A percentile compares a stretch with the other conserved stretches of the same genome.
Conservation (phyloP, 495 filamentous ascomycete species). For the Tuber magnatum region DNA sequence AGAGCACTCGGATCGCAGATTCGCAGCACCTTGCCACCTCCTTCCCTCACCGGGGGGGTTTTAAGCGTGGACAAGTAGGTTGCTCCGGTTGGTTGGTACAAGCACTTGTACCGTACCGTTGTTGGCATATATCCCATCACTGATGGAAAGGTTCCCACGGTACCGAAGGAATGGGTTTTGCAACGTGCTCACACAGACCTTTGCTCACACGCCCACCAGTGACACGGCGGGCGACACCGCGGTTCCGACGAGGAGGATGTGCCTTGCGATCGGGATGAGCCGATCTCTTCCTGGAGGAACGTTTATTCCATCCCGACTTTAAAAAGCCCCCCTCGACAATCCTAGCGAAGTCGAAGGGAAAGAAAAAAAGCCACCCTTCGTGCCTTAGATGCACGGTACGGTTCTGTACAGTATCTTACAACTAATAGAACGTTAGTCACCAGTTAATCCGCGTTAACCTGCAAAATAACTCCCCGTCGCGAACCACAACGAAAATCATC, state of each 20-base stretch:
- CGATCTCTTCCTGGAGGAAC: neutral
- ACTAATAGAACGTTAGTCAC: too few species aligned
- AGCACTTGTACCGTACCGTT: too few species aligned
- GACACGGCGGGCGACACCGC: too few species aligned
- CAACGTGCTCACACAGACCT: neutral
- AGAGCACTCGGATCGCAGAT: neutral
- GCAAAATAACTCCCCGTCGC: too few species aligned
- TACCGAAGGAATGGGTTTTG: neutral
- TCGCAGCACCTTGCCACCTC: neutral
- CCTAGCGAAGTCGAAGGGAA: neutral
- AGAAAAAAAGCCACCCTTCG: too few species aligned
- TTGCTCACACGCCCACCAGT: neutral
- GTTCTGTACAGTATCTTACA: too few species aligned
- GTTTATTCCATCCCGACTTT: neutral
- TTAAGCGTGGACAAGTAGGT: neutral
- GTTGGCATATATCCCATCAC: neutral
- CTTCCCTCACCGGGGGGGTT: neutral
- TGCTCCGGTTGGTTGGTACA: neutral
- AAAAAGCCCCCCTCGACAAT: too few species aligned
- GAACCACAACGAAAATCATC: too few species aligned
- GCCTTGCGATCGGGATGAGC: neutral
- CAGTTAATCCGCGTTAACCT: too few species aligned
- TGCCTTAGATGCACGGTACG: too few species aligned
- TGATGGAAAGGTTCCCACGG: neutral
- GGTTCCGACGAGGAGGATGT: neutral